These are phyloP conservation scores for Cephaloascus fragrans DNA, from an alignment of 805 yeast species.

Conservation along the genomic window DNA sequence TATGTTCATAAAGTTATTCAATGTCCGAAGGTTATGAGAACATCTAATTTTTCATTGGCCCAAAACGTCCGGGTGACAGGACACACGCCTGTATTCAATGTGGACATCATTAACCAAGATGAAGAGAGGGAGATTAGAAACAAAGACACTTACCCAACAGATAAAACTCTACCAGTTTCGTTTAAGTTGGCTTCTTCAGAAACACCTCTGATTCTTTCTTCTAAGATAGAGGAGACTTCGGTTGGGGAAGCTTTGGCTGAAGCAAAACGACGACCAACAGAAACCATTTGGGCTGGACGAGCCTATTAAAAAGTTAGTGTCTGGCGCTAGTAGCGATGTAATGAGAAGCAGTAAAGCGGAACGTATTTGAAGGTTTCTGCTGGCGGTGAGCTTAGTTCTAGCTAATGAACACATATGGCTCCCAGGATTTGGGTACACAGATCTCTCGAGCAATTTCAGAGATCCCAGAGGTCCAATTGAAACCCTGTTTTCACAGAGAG, in stretches of 20 bases:
- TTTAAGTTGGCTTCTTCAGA: constrained; percentile 94
- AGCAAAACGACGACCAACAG: constrained; percentile 74
- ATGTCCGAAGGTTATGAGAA: constrained; percentile 13
- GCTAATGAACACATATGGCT: too few relatives aligned
- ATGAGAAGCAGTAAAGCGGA: too few relatives aligned
- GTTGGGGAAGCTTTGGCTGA: constrained; percentile 98
- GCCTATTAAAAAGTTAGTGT: constrained; percentile 41
- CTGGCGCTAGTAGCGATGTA: too few relatives aligned
- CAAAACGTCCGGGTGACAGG: background rate
- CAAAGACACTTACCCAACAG: constrained; percentile 70
- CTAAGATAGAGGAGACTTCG: constrained; percentile 97
- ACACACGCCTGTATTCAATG: too few relatives aligned
- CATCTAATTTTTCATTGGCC: constrained; percentile 14
- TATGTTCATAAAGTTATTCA: background rate
- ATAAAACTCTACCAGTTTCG: constrained; percentile 98
- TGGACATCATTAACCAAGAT: background rate
- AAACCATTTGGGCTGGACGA: constrained; percentile 57
- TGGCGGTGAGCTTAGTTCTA: too few relatives aligned
- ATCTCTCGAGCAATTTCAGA: too few relatives aligned
- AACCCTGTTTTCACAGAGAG: too few relatives aligned
- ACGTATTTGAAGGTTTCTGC: too few relatives aligned
- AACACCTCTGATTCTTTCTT: constrained; percentile 99
- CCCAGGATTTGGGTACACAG: too few relatives aligned
- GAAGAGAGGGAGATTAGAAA: background rate
- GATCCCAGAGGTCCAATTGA: too few relatives aligned